Evolutionary conservation across 169 alveolate genomes (phyloP), one percentile per base, ranked within the genome.

Genomic region (Sarcocystis neurona): DNA sequence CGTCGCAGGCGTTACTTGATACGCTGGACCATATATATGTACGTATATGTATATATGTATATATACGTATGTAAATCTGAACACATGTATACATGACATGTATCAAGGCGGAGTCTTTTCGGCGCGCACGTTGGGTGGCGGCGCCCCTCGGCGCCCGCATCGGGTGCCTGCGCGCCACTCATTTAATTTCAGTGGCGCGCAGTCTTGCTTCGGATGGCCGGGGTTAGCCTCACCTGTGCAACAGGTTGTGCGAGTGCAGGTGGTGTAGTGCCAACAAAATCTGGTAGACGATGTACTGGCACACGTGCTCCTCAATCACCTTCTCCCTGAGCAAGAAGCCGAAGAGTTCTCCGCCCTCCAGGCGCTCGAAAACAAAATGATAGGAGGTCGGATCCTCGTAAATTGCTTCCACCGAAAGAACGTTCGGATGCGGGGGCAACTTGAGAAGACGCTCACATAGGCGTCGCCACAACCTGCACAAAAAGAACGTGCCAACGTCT

Each of bases 261-360:
- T 94, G 95, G 84, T 95, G 94, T 37, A 95, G 96, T 2, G 98
- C 97, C 60, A 89, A 92, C 48, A 97, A 87, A 44, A 96, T 95
- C 79, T 97, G 98, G 88, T 95, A 88, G 79, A 96, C 93, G 23
- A 97, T 96, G 89, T 95, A 94, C 90, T 96, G 96, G 89, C 98
- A 97, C 2, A 95, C 92, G 88, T 94, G 96, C 91, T 97, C 98
- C 30, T 97, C 97, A 5, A 97, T 94, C 32, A 95, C 96, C 79
- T 95, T 95, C 91, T 97, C 97, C 32, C 92, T 93, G 43, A 95
- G 93, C 60, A 97, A 87, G 85, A 95, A 97, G 90, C 94, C 97
- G 89, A 96, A 97, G 10, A 97, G 95, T 79, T 97, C 98, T 10
- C 97, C 97, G 5, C 98, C 98, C 79, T 92, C 93, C 70, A 96